Evolutionary conservation across 257 asterid genomes (phyloP).

Genomic region (Anisodus acutangulus): DNA sequence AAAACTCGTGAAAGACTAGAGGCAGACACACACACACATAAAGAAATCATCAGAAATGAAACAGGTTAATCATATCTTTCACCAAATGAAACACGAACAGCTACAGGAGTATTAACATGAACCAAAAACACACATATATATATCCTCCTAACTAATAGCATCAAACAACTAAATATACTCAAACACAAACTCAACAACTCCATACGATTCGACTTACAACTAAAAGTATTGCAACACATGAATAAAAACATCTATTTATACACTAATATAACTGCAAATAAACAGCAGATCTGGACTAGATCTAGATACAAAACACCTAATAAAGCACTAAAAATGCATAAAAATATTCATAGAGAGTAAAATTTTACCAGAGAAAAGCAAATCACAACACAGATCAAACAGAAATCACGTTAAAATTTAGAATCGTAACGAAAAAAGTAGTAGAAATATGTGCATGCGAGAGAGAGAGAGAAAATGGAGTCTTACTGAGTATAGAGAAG

Average conservation of each 20-base stretch:
- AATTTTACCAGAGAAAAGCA: neutral
- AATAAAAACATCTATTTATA: neutral
- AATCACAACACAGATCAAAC: neutral
- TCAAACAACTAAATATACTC: no score
- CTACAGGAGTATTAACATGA: no score
- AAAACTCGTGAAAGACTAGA: no score
- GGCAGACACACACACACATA: no score
- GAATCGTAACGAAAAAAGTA: neutral
- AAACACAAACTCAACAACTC: no score
- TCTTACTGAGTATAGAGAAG: slow-evolving; percentile 5
- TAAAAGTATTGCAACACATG: neutral
- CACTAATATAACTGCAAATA: neutral
- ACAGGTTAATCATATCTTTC: no score
- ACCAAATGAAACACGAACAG: no score
- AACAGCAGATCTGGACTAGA: slow-evolving; percentile 10
- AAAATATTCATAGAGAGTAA: neutral
- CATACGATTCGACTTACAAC: neutral
- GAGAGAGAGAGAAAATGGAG: neutral
- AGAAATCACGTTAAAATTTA: neutral
- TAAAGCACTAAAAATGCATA: no score
- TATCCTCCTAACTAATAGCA: no score
- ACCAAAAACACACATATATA: no score
- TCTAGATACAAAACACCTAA: neutral
- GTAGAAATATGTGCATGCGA: neutral
- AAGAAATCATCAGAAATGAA: no score